A percentile compares a stretch with the other conserved stretches of the same genome.
These are phyloP conservation scores for Nakazawaea ambrosiae DNA, from an alignment of 805 yeast genomes.

Conservation along the genomic window DNA sequence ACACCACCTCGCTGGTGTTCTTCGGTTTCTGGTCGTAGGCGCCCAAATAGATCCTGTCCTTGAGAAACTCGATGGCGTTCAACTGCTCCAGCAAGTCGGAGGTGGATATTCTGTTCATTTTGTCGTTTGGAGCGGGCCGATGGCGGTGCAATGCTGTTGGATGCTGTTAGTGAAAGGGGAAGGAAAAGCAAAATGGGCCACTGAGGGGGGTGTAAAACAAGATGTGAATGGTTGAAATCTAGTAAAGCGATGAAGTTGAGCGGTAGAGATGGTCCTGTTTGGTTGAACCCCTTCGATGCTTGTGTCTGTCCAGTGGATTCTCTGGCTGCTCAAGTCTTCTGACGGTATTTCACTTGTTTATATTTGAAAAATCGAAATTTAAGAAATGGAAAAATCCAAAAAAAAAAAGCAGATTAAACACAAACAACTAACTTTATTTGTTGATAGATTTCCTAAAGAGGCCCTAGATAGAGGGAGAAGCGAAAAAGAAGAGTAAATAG, in stretches of 20 bases:
- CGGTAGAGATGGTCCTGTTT: no score
- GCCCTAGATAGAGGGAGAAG: no score
- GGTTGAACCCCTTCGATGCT: not conserved
- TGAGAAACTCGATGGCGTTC: slow-evolving; percentile 30
- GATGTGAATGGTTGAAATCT: no score
- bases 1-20: slow-evolving; percentile 69
- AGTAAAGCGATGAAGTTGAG: not conserved
- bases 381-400: no score
- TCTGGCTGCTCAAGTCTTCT: not conserved
- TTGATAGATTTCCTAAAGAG: no score
- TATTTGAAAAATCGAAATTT: slow-evolving; percentile 1
- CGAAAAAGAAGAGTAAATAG: no score
- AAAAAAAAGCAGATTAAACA: no score
- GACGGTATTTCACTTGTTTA: slow-evolving; percentile 4
- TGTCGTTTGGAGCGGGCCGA: no score
- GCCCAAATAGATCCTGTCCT: slow-evolving; percentile 77
- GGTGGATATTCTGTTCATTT: not conserved
- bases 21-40: slow-evolving; percentile 77
- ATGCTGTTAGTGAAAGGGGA: not conserved
- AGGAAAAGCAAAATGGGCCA: no score
- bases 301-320: not conserved
- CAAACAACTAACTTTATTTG: no score
- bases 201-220: no score
- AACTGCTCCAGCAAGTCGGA: slow-evolving; percentile 10
- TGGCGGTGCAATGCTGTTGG: not conserved